These are phyloP conservation scores for Trametes maxima DNA, from an alignment of 768 basidiomycete genomes.

Conservation along the genomic window DNA sequence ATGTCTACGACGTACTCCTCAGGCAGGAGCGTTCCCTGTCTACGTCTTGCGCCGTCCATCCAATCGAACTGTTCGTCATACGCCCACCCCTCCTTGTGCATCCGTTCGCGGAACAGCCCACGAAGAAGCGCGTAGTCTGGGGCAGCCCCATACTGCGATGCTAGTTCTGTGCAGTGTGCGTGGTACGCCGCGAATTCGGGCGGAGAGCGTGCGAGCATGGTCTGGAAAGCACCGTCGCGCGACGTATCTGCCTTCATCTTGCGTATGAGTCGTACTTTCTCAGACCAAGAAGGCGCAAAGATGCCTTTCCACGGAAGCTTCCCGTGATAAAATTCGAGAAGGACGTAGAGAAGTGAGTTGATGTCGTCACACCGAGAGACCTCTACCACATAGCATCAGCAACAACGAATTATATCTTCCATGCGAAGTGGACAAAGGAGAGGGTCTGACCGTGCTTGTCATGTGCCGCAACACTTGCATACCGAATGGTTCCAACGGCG, in stretches of 20 bases:
- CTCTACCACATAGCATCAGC: constrained; percentile 12
- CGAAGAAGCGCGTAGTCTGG: constrained; percentile 27
- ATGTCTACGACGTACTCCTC: constrained; percentile 15
- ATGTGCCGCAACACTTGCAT: constrained; percentile 16
- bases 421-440: background rate
- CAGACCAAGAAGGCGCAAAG: constrained; percentile 3
- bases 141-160: constrained; percentile 27
- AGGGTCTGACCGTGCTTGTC: constrained; percentile 17
- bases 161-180: constrained; percentile 21
- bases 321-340: constrained; percentile 29
- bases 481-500: constrained; percentile 22
- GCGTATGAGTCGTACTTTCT: constrained; percentile 11
- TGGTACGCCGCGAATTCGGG: constrained; percentile 21
- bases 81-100: constrained; percentile 14
- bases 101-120: constrained; percentile 16
- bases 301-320: constrained; percentile 30
- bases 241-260: constrained; percentile 24
- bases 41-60: background rate
- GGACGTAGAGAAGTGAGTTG: constrained; percentile 25
- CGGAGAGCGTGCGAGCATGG: constrained; percentile 10
- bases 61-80: constrained; percentile 18
- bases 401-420: too few species aligned
- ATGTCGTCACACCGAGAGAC: constrained; percentile 31
- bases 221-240: background rate
- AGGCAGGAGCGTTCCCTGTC: constrained; percentile 15